Evolutionary conservation across 1,139 yeast species (phyloP), one percentile per base, ranked within the genome.

Genomic region (Candida glucosophila): DNA sequence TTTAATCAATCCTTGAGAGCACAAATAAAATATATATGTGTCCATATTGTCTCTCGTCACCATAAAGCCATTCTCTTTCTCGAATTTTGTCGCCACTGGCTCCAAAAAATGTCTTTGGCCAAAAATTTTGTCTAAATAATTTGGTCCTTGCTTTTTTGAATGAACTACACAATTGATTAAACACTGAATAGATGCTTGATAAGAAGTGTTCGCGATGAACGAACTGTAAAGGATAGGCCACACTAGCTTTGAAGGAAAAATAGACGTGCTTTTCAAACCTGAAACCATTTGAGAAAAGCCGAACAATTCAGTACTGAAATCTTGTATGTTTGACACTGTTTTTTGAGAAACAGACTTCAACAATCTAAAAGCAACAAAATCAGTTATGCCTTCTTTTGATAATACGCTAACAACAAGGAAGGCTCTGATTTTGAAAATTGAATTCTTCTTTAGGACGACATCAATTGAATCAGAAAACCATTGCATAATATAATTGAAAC

Each of bases 381-480:
- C 83, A 26, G 71, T 69, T 11, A 79, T 69, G 17, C 86, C 86
- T 12, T 60, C 52, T 35, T 71, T 73, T 0, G 85, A 68, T 22
- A 83, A 49, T 23, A 79, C 73, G 19, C 95, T 94, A 16, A 81
- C 64, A 5, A 82, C 67, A 36, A 83, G 58, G 30, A 81, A 58
- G 0, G 92, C 85, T 29, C 94, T 62, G 6, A 75, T 72, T 43
- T 83, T 88, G 30, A 83, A 62, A 14, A 77, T 67, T 0, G 88
- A 73, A 17, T 66, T 64, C 9, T 58, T 52, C 23, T 67, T 62
- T 39, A 78, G 77, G 1, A 86, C 81, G 12, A 80, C 69, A 36
- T 73, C 76, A 39, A 78, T 58, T 2, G 79, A 72, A 40, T 74
- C 69, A 16, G 80, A 64, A 35, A 74, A 66, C 85, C 90, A 82